Percentiles rank a stretch among this genome's conserved stretches.
These are phyloP conservation scores for Polytrichum commune DNA, from an alignment of 225 moss, liverwort and hornwort genomes.

Conservation along the genomic window DNA sequence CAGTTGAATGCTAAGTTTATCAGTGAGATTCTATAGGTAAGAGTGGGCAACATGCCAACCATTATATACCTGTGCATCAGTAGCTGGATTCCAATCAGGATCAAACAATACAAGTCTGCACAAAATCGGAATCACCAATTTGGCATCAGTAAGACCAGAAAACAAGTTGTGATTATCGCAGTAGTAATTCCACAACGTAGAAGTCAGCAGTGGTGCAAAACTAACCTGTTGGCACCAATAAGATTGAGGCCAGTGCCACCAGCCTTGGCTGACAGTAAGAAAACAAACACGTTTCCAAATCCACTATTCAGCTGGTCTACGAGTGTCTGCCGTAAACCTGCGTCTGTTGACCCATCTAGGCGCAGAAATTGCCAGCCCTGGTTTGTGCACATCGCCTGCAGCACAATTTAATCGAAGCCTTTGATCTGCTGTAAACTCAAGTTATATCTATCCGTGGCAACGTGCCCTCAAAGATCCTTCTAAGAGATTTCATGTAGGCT, in stretches of 20 bases:
- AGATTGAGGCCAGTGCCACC: slow-evolving; percentile 89
- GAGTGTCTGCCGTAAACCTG: slow-evolving; percentile 56
- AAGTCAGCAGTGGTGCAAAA: not conserved
- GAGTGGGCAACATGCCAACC: not conserved
- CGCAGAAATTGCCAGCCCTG: slow-evolving; percentile 82
- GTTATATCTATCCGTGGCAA: too few relatives aligned
- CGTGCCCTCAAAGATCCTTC: not conserved
- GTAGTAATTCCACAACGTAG: not conserved
- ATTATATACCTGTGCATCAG: slow-evolving; percentile 71
- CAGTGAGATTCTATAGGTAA: too few relatives aligned
- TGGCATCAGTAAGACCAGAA: not conserved
- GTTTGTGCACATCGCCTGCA: slow-evolving; percentile 58
- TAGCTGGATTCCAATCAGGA: slow-evolving; percentile 96
- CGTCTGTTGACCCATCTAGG: slow-evolving; percentile 75
- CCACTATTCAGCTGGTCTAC: slow-evolving; percentile 76
- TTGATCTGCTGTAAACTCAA: too few relatives aligned
- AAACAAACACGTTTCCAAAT: slow-evolving; percentile 49
- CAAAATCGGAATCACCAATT: slow-evolving; percentile 4
- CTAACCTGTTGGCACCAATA: slow-evolving; percentile 76
- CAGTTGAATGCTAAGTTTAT: too few relatives aligned
- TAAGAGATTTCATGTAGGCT: not conserved
- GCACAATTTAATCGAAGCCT: not conserved
- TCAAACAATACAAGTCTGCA: slow-evolving; percentile 83
- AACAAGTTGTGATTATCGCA: not conserved
- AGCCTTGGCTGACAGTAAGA: slow-evolving; percentile 81